These are phyloP conservation scores for Fonsecaea nubica DNA, from an alignment of 2,329 filamentous ascomycete species.

Conservation along the genomic window DNA sequence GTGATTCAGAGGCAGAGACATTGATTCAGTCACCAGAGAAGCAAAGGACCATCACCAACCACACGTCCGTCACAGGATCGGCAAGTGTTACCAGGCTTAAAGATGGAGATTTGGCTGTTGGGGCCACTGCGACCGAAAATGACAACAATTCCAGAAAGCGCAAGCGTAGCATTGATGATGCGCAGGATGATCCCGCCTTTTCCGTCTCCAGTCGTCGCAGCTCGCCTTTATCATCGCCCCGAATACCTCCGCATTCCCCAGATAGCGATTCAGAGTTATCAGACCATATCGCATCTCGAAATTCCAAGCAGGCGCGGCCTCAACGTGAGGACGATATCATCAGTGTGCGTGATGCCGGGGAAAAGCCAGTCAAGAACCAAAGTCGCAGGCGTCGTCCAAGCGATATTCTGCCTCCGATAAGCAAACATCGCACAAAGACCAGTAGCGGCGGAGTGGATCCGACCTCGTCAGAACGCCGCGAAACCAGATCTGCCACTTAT, in stretches of 20 bases:
- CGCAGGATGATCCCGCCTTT: slow-evolving; percentile 24
- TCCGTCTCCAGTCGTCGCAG: slow-evolving; percentile 38
- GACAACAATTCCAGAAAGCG: slow-evolving; percentile 39
- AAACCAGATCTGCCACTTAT: slow-evolving; percentile 43
- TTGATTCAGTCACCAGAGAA: slow-evolving; percentile 59
- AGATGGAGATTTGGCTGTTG: slow-evolving; percentile 24
- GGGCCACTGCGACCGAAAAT: slow-evolving; percentile 30
- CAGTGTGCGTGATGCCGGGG: slow-evolving; percentile 28
- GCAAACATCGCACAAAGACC: slow-evolving; percentile 36
- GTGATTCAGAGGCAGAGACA: slow-evolving; percentile 57
- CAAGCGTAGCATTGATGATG: slow-evolving; percentile 37
- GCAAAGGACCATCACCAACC: slow-evolving; percentile 47
- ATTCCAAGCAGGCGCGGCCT: slow-evolving; percentile 1
- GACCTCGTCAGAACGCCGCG: slow-evolving; percentile 39
- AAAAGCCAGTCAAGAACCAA: slow-evolving; percentile 27
- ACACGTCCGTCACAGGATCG: slow-evolving; percentile 29
- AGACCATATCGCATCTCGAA: slow-evolving; percentile 27
- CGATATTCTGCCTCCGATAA: slow-evolving; percentile 34
- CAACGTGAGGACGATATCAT: slow-evolving; percentile 19
- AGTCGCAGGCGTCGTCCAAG: slow-evolving; percentile 37
- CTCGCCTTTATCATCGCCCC: slow-evolving; percentile 40
- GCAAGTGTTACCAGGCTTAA: slow-evolving; percentile 14
- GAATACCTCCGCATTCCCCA: slow-evolving; percentile 31
- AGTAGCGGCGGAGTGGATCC: slow-evolving; percentile 31
- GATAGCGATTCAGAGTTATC: slow-evolving; percentile 39